Evolutionary conservation across 1,284 basidiomycete genomes (phyloP).

Genomic region (Leccinum fuscescens): DNA sequence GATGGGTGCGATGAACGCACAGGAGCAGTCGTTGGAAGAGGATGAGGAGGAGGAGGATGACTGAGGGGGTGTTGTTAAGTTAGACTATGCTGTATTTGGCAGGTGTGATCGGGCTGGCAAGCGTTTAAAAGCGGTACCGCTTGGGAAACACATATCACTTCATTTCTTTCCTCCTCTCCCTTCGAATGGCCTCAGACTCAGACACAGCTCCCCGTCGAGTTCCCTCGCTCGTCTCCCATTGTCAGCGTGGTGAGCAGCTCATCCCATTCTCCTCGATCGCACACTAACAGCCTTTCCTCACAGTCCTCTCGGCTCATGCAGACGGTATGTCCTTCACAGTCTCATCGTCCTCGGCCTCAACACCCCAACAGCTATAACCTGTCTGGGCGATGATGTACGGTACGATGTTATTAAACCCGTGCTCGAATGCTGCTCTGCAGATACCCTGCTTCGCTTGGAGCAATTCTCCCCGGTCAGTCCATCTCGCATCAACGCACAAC

Average conservation of each 20-base stretch:
- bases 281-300: neutral
- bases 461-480: slow-evolving; percentile 62
- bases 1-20: slow-evolving; percentile 74
- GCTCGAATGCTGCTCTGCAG: slow-evolving; percentile 65
- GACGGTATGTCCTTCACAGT: slow-evolving; percentile 42
- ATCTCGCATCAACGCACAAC: slow-evolving; percentile 6
- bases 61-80: neutral
- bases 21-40: slow-evolving; percentile 52
- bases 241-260: slow-evolving; percentile 38
- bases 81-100: slow-evolving; percentile 20
- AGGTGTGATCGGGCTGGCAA: slow-evolving; percentile 12
- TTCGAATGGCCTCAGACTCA: slow-evolving; percentile 29
- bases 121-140: slow-evolving; percentile 18
- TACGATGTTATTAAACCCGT: slow-evolving; percentile 67
- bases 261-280: neutral
- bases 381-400: slow-evolving; percentile 57
- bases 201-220: slow-evolving; percentile 39
- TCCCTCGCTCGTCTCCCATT: slow-evolving; percentile 46
- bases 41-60: slow-evolving; percentile 39
- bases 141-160: neutral
- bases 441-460: slow-evolving; percentile 67
- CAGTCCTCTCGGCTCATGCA: slow-evolving; percentile 54
- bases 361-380: slow-evolving; percentile 46
- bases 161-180: neutral
- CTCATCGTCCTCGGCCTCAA: slow-evolving; percentile 2